Evolutionary conservation across 331 rosid genomes (phyloP).

Genomic region (Spiraea crenata): DNA sequence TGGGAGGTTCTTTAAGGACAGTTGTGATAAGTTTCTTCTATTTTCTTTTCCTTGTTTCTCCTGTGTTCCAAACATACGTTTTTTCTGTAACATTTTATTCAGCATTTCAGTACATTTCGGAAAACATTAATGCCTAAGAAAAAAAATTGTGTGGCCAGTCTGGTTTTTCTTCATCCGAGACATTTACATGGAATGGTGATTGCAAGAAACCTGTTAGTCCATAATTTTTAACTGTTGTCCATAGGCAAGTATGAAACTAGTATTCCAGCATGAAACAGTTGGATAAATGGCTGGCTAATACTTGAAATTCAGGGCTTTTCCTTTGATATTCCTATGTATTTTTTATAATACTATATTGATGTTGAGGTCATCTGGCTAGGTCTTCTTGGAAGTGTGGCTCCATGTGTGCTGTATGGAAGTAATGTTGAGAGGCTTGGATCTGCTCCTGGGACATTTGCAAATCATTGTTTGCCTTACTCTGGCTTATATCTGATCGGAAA

Average conservation of each 20-base stretch:
- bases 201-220: background rate
- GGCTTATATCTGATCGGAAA: constrained; percentile 71
- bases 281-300: background rate
- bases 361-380: constrained; percentile 42
- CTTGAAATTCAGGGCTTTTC: background rate
- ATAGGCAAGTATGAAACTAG: background rate
- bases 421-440: constrained; percentile 83
- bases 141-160: background rate
- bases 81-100: background rate
- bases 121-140: background rate
- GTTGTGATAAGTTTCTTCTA: background rate
- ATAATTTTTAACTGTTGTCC: background rate
- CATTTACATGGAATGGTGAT: background rate
- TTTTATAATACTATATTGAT: constrained; percentile 7
- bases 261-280: background rate
- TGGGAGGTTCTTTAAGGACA: background rate
- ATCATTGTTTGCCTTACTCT: constrained; percentile 70
- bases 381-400: constrained; percentile 92
- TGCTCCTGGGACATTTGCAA: constrained; percentile 66
- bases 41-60: background rate
- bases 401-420: constrained; percentile 91
- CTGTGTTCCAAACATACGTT: background rate
- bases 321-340: background rate
- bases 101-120: background rate
- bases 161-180: background rate